phyloP scores from a whole-genome alignment of 257 asterid species.

The Cruciata laevipes region DNA sequence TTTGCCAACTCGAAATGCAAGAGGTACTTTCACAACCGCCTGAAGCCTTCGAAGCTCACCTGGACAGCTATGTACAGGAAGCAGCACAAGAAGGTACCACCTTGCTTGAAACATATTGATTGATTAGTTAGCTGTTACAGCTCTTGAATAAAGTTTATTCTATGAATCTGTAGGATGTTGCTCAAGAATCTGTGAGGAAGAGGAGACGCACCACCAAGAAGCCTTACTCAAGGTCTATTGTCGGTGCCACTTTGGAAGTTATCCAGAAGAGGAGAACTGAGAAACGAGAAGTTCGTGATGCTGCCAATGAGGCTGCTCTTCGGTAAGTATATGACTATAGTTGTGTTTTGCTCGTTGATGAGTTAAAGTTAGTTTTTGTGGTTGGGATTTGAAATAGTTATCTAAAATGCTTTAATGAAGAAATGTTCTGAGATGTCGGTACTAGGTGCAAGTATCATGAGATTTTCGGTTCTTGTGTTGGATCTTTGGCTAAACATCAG shows the following conservation, averaged over 20 bases:
- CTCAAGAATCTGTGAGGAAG: conserved; percentile 43
- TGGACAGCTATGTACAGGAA: conserved; percentile 52
- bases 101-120: not conserved
- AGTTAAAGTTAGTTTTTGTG: too few relatives aligned
- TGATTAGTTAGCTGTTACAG: too few relatives aligned
- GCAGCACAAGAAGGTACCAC: conserved; percentile 43
- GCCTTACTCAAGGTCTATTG: conserved; percentile 48
- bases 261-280: conserved; percentile 42
- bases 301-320: conserved; percentile 48
- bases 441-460: too few relatives aligned
- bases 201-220: conserved; percentile 43
- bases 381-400: too few relatives aligned
- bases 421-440: too few relatives aligned
- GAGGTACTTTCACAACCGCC: conserved; percentile 41
- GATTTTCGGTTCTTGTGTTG: too few relatives aligned
- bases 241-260: conserved; percentile 46
- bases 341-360: too few relatives aligned
- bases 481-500: too few relatives aligned
- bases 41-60: conserved; percentile 46
- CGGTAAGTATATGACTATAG: conserved; percentile 16
- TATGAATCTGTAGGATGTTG: conserved; percentile 26
- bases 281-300: conserved; percentile 41
- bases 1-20: conserved; percentile 46
- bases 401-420: too few relatives aligned
- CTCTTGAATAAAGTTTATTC: too few relatives aligned